Evolutionary conservation across 805 yeast species (phyloP), one percentile per base, ranked within the genome.

Genomic region (Lipomyces yamadae): DNA sequence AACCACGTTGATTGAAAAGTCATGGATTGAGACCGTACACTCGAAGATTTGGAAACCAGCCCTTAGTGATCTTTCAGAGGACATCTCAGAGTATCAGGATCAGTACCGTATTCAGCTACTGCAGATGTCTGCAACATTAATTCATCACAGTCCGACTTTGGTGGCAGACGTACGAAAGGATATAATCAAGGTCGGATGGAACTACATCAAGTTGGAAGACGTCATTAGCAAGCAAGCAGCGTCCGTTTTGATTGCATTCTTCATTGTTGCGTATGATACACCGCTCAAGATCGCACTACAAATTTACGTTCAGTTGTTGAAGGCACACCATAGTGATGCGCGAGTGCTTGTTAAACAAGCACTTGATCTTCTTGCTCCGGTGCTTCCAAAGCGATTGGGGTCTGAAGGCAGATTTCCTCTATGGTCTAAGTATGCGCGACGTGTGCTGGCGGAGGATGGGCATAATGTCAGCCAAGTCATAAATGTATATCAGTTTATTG

Each of bases 351-450:
- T 93, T 0, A 86, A 88, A 75, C 96, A 92, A 74, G 96, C 98
- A 0, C 81, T 96, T 48, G 97, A 93, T 73, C 80, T 90, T 3
- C 80, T 95, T 24, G 97, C 98, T 0, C 97, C 97, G 0, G 69
- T 65, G n/a, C 57, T 69, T n/a, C 72, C 69, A 8, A 70, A 70
- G 64, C 55, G 71, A 4, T 54, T 68, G 24, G 67, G 63, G 4
- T 64, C 72, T 8, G 70, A 69, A 24, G 63, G 58, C 7, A 45
- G 60, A 8, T 58, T 60, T 55, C 84, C 86, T 6, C 80, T 83
- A 67, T 95, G 98, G 98, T 84, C 95, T 61, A 93, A 91, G 72
- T 92, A 97, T 93, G 97, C 97, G 0, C 87, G 98, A 71, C 83
- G 98, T 61, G 95, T 94, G 1, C 81, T 95, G 13, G 88, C 93